A percentile compares a stretch with the other conserved stretches of the same genome.
Conservation (phyloP, 805 yeast species). For the Starmerella geochares region DNA sequence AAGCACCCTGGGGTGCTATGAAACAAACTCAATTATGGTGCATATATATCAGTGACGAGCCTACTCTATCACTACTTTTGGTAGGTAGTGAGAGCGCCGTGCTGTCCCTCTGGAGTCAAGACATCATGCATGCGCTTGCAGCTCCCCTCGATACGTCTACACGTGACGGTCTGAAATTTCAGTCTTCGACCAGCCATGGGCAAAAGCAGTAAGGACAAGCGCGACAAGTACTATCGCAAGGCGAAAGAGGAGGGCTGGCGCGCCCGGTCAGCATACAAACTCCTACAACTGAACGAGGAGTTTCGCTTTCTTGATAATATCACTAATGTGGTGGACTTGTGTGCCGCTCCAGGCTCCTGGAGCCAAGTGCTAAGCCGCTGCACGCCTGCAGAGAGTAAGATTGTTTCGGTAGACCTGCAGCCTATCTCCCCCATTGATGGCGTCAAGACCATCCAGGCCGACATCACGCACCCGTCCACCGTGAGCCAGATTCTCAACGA, state of each 20-base stretch:
- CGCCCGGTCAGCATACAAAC: conserved; percentile 91
- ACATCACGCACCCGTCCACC: conserved; percentile 92
- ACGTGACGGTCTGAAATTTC: conserved; percentile 4
- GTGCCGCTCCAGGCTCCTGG: conserved; percentile 99
- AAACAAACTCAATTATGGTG: too few relatives aligned
- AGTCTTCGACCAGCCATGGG: conserved; percentile 48
- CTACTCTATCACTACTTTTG: too few relatives aligned
- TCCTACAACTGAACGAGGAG: conserved; percentile 82
- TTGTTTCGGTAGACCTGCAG: conserved; percentile 91
- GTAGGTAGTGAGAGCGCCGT: too few relatives aligned
- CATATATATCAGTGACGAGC: too few relatives aligned
- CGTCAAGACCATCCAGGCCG: conserved; percentile 87
- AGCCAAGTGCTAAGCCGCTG: conserved; percentile 73
- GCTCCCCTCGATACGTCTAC: too few relatives aligned
- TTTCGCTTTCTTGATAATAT: conserved; percentile 68
- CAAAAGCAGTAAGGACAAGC: conserved; percentile 84
- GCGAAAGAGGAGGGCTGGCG: conserved; percentile 98
- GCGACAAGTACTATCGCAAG: conserved; percentile 73
- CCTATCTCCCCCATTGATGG: conserved; percentile 96
- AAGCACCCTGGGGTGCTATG: too few relatives aligned
- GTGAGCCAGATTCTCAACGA: conserved; percentile 60
- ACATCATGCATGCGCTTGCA: too few relatives aligned
- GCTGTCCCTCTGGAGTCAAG: too few relatives aligned
- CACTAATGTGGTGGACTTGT: conserved; percentile 80
- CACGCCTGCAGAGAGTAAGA: conserved; percentile 52